These are phyloP conservation scores for Senna tora DNA, from an alignment of 306 rosid species.

Conservation along the genomic window DNA sequence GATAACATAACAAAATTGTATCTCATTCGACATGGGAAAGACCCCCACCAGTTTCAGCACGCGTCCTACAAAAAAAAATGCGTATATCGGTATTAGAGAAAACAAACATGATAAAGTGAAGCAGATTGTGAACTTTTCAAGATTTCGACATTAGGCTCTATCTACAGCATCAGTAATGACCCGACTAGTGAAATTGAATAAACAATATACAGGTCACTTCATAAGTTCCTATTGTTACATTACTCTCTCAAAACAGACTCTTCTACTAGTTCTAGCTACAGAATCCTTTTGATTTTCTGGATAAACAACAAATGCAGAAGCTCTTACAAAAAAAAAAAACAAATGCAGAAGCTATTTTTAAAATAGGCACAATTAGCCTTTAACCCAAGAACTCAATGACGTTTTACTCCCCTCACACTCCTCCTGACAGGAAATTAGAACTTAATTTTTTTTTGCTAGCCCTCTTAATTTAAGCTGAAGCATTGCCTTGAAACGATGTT, in stretches of 20 bases:
- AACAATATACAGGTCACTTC: not conserved
- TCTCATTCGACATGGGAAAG: conserved; percentile 79
- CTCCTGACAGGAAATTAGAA: conserved; percentile 4
- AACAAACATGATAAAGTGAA: conserved; percentile 7
- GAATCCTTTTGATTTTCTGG: conserved; percentile 11
- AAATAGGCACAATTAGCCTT: conserved; percentile 5
- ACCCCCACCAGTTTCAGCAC: conserved; percentile 80
- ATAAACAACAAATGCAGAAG: conserved; percentile 28
- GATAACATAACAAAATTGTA: conserved; percentile 3
- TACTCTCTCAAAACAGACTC: not conserved
- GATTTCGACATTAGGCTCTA: not conserved
- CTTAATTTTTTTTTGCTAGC: conserved; percentile 5
- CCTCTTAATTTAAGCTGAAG: not conserved
- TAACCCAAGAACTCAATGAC: conserved; percentile 21
- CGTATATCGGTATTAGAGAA: not conserved
- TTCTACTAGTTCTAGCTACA: conserved; percentile 18
- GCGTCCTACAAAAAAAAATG: conserved; percentile 56
- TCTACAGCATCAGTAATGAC: not conserved
- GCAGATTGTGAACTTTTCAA: not conserved
- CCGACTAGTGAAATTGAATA: not conserved
- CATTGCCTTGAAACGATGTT: not conserved
- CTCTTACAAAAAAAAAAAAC: too few relatives aligned
- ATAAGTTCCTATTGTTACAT: not conserved
- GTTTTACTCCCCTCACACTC: conserved; percentile 1
- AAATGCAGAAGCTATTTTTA: conserved; percentile 29